A percentile compares a stretch with the other conserved stretches of the same genome.
These are phyloP conservation scores for Mycena maculata DNA, from an alignment of 768 basidiomycete genomes.

Conservation along the genomic window DNA sequence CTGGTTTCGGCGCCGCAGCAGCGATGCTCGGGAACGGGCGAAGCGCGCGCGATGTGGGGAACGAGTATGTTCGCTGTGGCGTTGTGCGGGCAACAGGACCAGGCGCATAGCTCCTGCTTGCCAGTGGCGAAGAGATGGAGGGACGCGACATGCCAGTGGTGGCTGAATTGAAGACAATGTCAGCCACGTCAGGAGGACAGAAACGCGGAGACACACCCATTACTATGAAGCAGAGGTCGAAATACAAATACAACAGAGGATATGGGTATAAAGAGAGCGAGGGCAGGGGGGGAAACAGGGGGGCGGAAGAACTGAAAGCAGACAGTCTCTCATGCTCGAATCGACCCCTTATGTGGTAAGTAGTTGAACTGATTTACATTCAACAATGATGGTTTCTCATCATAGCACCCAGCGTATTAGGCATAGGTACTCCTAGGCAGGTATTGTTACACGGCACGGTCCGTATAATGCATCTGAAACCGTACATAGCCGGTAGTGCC, in stretches of 20 bases:
- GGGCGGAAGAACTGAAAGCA: no score
- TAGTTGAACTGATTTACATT: no score
- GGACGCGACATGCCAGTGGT: conserved; percentile 65
- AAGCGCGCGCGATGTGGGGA: conserved; percentile 79
- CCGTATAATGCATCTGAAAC: no score
- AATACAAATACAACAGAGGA: conserved; percentile 8
- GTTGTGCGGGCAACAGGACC: conserved; percentile 45
- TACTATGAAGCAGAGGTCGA: conserved; percentile 4
- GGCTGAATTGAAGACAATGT: conserved; percentile 41
- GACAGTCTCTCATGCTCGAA: no score
- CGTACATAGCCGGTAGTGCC: no score
- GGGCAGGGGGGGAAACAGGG: background rate
- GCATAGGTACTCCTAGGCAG: no score
- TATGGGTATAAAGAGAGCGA: background rate
- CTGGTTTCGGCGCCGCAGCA: conserved; percentile 56
- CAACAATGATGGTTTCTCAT: no score
- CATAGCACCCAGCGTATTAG: no score
- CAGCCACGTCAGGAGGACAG: background rate
- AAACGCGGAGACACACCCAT: conserved; percentile 28
- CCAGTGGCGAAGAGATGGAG: conserved; percentile 72
- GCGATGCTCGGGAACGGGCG: conserved; percentile 82
- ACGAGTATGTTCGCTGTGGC: conserved; percentile 62
- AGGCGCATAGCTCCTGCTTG: conserved; percentile 50
- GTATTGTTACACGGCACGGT: no score
- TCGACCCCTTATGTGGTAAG: no score